Evolutionary conservation across 2,329 filamentous ascomycete species (phyloP), one percentile per base, ranked within the genome.

Genomic region (Helotiales sp.): DNA sequence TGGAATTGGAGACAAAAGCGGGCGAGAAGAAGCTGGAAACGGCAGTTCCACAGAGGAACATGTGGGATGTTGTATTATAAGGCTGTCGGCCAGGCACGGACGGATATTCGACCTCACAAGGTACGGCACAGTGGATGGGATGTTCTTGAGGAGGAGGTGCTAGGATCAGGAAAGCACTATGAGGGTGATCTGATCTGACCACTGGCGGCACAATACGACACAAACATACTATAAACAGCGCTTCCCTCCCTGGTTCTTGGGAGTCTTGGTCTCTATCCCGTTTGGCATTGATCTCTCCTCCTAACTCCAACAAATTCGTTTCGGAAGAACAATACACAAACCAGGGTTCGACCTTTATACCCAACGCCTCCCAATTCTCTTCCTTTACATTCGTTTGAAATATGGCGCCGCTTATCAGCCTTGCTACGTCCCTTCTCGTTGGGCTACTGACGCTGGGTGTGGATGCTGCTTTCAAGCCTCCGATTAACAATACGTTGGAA

Each of bases 401-500:
- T 5, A 57, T 57, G 54, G 54, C 43, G 57, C 37, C 57, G 24
- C 47, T 30, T 28, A 57, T 6, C 20, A 57, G 32, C 28, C 13
- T 57, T 24, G 54, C 32, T 22, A 40, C 32, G 1, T 22, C 32
- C 11, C 54, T 57, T 10, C n/a, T 57, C n/a, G 13, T 57, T 11
- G 32, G 54, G 24, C 32, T 57, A 3, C 20, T 57, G 30, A 40
- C 20, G 22, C 1, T 40, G 10, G 54, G 54, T 40, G 54, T 32
- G 15, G 30, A 57, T 11, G 58, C 58, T 22, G 52, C 47, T 10
- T 62, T 68, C 66, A 66, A 66, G 52, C 63, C 67, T 6, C 49
- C 54, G 11, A 64, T 73, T 20, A 73, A 69, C 52, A 69, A 68
- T 30, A 73, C 71, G 2, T 32, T 72, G 15, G 71, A 72, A 37